Evolutionary conservation across 345 rosid genomes (phyloP), one percentile per base, ranked within the genome.

Genomic region (Syzygium jambos): DNA sequence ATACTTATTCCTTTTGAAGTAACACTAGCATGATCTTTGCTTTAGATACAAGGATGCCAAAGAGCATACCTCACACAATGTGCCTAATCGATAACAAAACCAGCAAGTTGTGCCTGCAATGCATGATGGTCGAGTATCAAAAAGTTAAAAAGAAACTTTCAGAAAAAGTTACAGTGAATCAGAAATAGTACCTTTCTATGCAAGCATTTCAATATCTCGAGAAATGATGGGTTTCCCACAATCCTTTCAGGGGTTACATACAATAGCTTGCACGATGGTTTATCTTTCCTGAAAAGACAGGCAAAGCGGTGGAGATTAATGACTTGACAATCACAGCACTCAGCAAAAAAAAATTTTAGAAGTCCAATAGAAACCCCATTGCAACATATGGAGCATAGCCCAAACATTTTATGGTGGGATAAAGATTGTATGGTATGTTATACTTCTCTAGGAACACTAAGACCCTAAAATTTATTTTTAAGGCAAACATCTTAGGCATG

Each of bases 41-140:
- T 68, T 84, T n/a, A 19, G 3, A 34, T 52, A 29, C 63, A 53
- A 53, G 84, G 22, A 80, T 53, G 80, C 52, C 56, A 84, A 77
- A 84, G 57, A 61, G 27, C 88, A 57, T 91, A 96, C 99, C 99
- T 96, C 86, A 98, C 96, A 89, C 98, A 96, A 85, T 98, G 99
- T 85, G 98, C 98, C 93, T 98, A 97, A 90, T 96, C 99, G 89
- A 95, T 95, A 87, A 94, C 94, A 93, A 98, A 95, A 89, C 99
- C 97, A 34, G 96, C 98, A 25, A 95, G 91, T 86, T 91, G 95
- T 88, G 94, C 93, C 96, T 96, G 92, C 90, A 68, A 90, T 56
- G 46, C 11, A 7, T 17, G 11, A 56, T 10, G 9, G 29, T 9
- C 6, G 54, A 30, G 54, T 14, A 85, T 38, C 51, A 49, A 51